Evolutionary conservation across 495 filamentous ascomycete species (phyloP).

Genomic region (Aspergillus saccharolyticus): DNA sequence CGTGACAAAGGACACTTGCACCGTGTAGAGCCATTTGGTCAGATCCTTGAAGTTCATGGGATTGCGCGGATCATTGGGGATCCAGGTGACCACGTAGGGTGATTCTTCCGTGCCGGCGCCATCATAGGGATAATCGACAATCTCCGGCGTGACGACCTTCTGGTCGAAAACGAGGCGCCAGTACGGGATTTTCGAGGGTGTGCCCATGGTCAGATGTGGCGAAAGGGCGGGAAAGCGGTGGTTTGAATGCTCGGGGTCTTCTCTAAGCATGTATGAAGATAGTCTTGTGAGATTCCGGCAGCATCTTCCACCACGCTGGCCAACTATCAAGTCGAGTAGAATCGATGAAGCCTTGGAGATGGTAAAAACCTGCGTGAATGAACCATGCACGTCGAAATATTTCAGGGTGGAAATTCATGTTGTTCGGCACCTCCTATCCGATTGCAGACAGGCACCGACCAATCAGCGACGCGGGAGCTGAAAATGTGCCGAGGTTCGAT

Average conservation of each 20-base stretch:
- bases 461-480: not conserved
- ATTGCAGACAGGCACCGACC: not conserved
- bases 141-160: conserved; percentile 26
- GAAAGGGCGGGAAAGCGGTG: not conserved
- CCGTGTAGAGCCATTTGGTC: not conserved
- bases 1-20: not conserved
- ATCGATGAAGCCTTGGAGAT: not conserved
- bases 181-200: conserved; percentile 15
- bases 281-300: not conserved
- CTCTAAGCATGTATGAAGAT: not conserved
- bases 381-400: not conserved
- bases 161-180: conserved; percentile 25
- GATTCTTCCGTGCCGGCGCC: conserved; percentile 56
- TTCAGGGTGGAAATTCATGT: not conserved
- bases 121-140: conserved; percentile 48
- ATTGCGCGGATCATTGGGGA: conserved; percentile 3
- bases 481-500: not conserved
- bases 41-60: not conserved
- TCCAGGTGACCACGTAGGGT: not conserved
- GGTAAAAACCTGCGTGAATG: not conserved
- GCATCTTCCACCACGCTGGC: not conserved
- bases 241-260: not conserved
- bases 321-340: not conserved
- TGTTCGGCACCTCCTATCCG: not conserved
- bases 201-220: not conserved